Conservation (phyloP, 2,329 filamentous ascomycete species). For the Trichoderma gracile region DNA sequence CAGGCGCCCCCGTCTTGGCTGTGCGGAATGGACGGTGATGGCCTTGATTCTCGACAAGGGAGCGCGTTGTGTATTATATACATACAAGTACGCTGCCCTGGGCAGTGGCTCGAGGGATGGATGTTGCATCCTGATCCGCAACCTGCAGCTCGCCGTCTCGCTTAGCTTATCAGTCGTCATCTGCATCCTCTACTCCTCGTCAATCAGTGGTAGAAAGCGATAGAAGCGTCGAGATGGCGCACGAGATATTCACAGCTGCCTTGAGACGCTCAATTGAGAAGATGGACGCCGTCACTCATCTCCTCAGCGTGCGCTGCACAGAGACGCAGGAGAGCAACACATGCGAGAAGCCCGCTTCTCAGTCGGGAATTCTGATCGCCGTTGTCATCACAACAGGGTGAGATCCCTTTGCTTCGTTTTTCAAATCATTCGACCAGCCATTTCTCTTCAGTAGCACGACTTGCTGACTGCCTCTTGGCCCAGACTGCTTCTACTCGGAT, state of each 20-base stretch:
- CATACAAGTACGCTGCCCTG: conserved; percentile 2
- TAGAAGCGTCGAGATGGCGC: neutral
- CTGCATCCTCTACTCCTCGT: neutral
- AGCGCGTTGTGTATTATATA: neutral
- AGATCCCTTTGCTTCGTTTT: neutral
- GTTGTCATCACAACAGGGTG: conserved; percentile 14
- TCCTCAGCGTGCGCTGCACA: conserved; percentile 3
- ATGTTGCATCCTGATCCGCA: neutral
- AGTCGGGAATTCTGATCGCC: conserved; percentile 3
- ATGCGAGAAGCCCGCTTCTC: conserved; percentile 16
- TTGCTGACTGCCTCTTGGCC: neutral
- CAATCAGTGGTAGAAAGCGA: neutral
- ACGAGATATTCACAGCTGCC: neutral
- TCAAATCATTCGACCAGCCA: neutral
- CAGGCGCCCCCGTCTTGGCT: neutral
- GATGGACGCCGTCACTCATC: neutral
- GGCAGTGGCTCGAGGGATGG: conserved; percentile 1
- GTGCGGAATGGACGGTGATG: conserved; percentile 19
- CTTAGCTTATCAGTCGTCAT: neutral
- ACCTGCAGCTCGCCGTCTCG: neutral
- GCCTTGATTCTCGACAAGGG: neutral
- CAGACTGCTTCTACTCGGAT: conserved; percentile 7
- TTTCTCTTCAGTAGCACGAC: neutral
- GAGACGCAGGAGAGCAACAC: conserved; percentile 19
- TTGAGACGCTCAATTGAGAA: conserved; percentile 11